Base-by-base conservation (phyloP, 148 eudicot genomes). In the Bassia scoparia region DNA sequence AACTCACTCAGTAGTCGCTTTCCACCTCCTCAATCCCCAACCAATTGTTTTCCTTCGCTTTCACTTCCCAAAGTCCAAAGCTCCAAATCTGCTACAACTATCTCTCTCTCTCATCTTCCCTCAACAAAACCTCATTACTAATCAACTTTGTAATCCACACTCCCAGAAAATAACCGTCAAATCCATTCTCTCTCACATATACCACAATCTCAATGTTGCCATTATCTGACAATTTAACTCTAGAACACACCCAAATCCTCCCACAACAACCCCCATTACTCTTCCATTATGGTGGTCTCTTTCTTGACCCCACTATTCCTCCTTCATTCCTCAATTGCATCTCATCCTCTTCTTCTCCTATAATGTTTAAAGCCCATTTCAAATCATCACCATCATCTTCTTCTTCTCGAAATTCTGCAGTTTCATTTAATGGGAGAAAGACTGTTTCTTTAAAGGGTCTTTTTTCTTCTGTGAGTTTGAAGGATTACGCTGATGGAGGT, bases 401-500 rank as follows among this genome's bases (percentile, higher is more conserved):
- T 41, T 41, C 43, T 27, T n/a, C 54, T 55, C 63, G 52, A 27
- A 75, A 49, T 74, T 41, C 8, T 20, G 64, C 17, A 0, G 21
- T 66, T 53, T 23, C 52, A 41, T 74, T 67, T 71, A 76, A 76
- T 30, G 64, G 38, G 62, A 31, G 67, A 23, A 8, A 23, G 46
- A 70, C n/a, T 13, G 61, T 61, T 52, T 20, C 69, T 14, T 31
- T 55, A 21, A 78, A 50, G 55, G 73, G 52, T 24, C 78, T 76
- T 0, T 90, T 93, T 70, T 82, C 87, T 49, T 86, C 90, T n/a
- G 61, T 90, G 67, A 87, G 83, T 75, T 77, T 90, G 76, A 87
- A 87, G 34, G 79, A 82, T 63, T 70, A 41, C 50, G 74, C 21
- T 62, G 75, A 69, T 64, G 54, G 55, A 48, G 61, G 68, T 76